Evolutionary conservation across 2,329 filamentous ascomycete genomes (phyloP).

Genomic region (Cladosporium sp.): DNA sequence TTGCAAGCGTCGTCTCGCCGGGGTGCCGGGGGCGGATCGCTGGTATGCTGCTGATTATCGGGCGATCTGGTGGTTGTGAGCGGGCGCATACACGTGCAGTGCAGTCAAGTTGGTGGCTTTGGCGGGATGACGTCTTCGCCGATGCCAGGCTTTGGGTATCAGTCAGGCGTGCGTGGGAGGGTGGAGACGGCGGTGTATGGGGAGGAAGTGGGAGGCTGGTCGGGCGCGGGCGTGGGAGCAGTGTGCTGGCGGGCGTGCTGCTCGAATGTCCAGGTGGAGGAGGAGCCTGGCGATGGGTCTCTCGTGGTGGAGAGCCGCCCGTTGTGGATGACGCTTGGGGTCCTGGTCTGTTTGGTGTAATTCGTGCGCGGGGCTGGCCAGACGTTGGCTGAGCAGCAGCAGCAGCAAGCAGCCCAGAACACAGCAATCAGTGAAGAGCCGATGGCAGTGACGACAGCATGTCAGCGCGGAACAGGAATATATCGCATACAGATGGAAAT

Average conservation of each 20-base stretch:
- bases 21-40: background rate
- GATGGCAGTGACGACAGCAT: background rate
- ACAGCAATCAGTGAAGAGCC: too few species aligned
- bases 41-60: background rate
- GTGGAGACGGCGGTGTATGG: background rate
- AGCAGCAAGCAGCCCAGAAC: too few species aligned
- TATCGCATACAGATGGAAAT: background rate
- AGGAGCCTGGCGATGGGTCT: background rate
- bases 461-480: background rate
- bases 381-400: too few species aligned
- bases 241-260: background rate
- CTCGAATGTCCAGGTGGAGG: background rate
- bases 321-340: background rate
- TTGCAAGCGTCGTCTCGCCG: slow-evolving; percentile 3
- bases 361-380: too few species aligned
- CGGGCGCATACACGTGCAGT: slow-evolving; percentile 7
- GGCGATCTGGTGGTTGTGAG: background rate
- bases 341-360: background rate
- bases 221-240: background rate
- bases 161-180: background rate
- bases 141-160: background rate
- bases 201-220: background rate
- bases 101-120: background rate
- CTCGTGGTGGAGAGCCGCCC: background rate
- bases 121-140: slow-evolving; percentile 4